A percentile compares a stretch with the other conserved stretches of the same genome.
phyloP scores from a whole-genome alignment of 106 monocot species.

The Dioscorea dumetorum region DNA sequence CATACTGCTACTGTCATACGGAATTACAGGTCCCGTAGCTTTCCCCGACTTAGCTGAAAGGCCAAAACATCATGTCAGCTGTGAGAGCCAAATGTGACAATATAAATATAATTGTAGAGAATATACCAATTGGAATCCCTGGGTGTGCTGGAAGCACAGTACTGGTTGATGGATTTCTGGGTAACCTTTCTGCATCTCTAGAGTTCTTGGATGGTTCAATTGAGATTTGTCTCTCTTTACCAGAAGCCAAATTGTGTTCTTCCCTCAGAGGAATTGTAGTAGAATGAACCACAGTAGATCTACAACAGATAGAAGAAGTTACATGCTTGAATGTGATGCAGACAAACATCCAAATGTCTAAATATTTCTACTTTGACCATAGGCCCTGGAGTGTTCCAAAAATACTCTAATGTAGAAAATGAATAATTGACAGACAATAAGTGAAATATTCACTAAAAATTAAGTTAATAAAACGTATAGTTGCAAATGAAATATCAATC shows the following conservation, averaged over 20 bases:
- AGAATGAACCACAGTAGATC: slow-evolving; percentile 75
- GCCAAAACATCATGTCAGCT: neutral
- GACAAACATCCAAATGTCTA: too few relatives aligned
- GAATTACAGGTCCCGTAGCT: slow-evolving; percentile 57
- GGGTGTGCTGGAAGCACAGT: slow-evolving; percentile 15
- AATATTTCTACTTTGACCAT: too few relatives aligned
- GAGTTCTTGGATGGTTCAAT: slow-evolving; percentile 18
- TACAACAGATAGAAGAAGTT: slow-evolving; percentile 4
- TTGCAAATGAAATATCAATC: too few relatives aligned
- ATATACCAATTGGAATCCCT: slow-evolving; percentile 40
- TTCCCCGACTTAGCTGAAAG: slow-evolving; percentile 69
- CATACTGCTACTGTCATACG: slow-evolving; percentile 41
- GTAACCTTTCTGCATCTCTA: slow-evolving; percentile 19
- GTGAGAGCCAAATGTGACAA: neutral
- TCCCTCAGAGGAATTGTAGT: slow-evolving; percentile 51
- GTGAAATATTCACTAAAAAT: too few relatives aligned
- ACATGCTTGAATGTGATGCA: neutral
- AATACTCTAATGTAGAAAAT: too few relatives aligned
- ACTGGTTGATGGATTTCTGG: slow-evolving; percentile 5
- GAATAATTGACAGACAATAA: too few relatives aligned
- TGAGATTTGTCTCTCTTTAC: slow-evolving; percentile 18
- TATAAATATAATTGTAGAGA: neutral
- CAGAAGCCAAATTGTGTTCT: slow-evolving; percentile 10
- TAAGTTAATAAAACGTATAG: too few relatives aligned
- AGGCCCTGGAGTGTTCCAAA: too few relatives aligned